phyloP scores from a whole-genome alignment of 192 early-diverging fungal species.

The Chytriomyces sp. region DNA sequence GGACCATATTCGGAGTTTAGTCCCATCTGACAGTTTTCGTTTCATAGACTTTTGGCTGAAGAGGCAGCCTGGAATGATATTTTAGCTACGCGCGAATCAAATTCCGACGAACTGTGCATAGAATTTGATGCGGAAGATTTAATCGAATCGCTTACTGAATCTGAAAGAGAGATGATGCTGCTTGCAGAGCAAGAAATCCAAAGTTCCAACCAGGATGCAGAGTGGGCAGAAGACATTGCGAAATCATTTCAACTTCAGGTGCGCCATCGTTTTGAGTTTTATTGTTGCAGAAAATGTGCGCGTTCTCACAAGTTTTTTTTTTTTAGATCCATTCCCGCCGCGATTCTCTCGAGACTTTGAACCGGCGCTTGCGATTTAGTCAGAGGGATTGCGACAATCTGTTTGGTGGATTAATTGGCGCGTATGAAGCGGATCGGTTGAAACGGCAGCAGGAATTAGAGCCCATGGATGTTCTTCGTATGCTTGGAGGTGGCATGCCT shows the following conservation, averaged over 20 bases:
- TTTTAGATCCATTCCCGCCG: constrained; percentile 9
- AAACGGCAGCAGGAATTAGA: constrained; percentile 7
- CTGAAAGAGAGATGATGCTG: not conserved
- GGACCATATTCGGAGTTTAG: not conserved
- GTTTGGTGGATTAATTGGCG: constrained; percentile 16
- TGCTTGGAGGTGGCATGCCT: constrained; percentile 13
- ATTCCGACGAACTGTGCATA: too few species aligned
- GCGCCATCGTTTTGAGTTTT: not conserved
- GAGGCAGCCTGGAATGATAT: constrained; percentile 18
- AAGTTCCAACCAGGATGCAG: not conserved
- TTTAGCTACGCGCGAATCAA: not conserved
- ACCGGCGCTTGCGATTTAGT: constrained; percentile 1
- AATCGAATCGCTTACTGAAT: not conserved
- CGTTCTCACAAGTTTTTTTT: not conserved
- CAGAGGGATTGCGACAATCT: constrained; percentile 12
- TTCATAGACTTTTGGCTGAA: not conserved
- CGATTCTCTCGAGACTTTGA: not conserved
- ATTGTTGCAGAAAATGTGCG: not conserved
- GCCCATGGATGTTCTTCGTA: constrained; percentile 27
- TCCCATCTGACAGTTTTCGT: not conserved
- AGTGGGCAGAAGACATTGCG: constrained; percentile 13
- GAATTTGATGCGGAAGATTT: not conserved
- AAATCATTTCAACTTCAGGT: constrained; percentile 22
- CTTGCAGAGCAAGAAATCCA: not conserved
- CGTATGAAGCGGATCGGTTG: constrained; percentile 15